Evolutionary conservation across 2,329 filamentous ascomycete species (phyloP), one percentile per base, ranked within the genome.

Genomic region (Ambrosiella cleistominuta): DNA sequence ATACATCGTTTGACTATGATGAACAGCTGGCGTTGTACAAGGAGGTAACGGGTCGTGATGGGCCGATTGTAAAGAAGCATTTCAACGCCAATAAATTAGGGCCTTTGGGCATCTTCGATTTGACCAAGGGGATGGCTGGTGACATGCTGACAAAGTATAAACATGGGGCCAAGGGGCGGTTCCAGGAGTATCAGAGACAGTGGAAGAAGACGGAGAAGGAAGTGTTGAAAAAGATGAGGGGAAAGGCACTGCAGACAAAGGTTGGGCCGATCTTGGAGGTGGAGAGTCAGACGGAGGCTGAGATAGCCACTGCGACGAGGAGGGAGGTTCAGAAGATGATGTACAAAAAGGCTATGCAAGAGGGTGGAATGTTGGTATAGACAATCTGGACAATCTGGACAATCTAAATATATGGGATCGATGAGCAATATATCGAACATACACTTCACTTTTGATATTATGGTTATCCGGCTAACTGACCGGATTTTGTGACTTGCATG

Each of bases 131-230:
- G 7, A 81, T 81, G 66, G 90, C 89, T 3, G 78, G 78, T 3
- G 90, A 96, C 67, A 90, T 95, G 85, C 95, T 97, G 63, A 94
- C 88, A 7, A 94, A 95, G 69, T 67, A 95, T 61, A 91, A 85
- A 68, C 86, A 93, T 66, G 91, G 91, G 0, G 88, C 86, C 0
- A 79, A 74, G 68, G 86, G 70, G 62, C 80, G 71, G 71, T 88
- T 78, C 66, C 72, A 74, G 35, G 73, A 65, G 39, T 69, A 79
- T 59, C 74, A 77, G 65, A 72, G 70, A 0, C 71, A 75, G 57
- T 81, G 76, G 66, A 77, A 73, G 49, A 76, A 75, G 56, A 70
- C 67, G 13, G 40, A 69, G 72, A 54, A 9, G 15, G 17, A 40
- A 44, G 38, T 40, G 37, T 54, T 40, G 55, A 38, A 39, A 36